Evolutionary conservation across 2,329 filamentous ascomycete species (phyloP).

Genomic region (Fusarium fracticaudum): DNA sequence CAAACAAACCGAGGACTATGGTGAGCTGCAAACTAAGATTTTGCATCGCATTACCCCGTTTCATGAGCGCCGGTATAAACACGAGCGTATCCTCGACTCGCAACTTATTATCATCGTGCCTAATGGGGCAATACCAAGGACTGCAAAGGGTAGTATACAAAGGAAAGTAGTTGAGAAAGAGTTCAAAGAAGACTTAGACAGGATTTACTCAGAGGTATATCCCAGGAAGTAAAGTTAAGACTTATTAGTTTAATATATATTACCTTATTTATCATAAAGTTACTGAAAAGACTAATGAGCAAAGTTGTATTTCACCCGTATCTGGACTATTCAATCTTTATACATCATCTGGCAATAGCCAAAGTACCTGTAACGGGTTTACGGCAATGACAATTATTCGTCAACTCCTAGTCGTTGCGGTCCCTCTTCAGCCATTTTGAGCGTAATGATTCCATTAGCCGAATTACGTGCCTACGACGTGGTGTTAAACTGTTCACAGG

Average conservation of each 20-base stretch:
- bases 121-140: background rate
- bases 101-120: background rate
- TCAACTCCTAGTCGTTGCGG: too few relatives aligned
- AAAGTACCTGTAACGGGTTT: too few relatives aligned
- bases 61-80: background rate
- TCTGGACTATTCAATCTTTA: too few relatives aligned
- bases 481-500: too few relatives aligned
- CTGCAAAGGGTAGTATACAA: background rate
- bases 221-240: background rate
- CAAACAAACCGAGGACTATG: background rate
- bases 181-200: background rate
- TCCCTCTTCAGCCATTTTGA: too few relatives aligned
- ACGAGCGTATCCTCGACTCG: background rate
- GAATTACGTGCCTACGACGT: too few relatives aligned
- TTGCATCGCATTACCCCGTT: background rate
- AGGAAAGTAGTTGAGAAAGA: background rate
- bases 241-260: background rate
- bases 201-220: background rate
- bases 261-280: too few relatives aligned
- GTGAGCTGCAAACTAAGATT: background rate
- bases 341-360: too few relatives aligned
- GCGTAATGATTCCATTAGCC: too few relatives aligned
- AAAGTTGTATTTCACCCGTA: too few relatives aligned
- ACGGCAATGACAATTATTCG: rapidly evolving
- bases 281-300: too few relatives aligned